These are phyloP conservation scores for Chlorella sp. DNA, from an alignment of 139 green algal genomes.

Conservation along the genomic window DNA sequence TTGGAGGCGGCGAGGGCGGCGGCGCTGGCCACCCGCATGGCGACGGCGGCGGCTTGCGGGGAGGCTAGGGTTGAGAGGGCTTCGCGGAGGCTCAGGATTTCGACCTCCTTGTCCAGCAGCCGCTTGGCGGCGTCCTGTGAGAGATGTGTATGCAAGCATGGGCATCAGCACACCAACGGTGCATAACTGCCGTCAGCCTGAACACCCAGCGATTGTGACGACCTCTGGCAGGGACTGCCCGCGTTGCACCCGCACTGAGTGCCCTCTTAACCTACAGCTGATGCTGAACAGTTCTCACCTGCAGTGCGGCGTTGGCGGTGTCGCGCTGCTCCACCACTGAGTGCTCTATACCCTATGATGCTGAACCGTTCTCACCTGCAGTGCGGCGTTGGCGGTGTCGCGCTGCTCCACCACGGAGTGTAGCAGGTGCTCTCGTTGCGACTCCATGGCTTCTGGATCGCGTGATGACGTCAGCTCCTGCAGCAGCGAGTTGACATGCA, in stretches of 20 bases:
- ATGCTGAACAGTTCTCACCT: conserved; percentile 2
- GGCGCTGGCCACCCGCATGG: not conserved
- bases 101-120: conserved; percentile 16
- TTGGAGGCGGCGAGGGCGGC: not conserved
- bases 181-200: no score
- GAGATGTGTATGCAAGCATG: no score
- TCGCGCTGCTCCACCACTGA: not conserved
- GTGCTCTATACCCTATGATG: not conserved
- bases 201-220: no score
- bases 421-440: not conserved
- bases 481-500: no score
- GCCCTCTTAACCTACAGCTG: not conserved
- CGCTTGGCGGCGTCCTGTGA: conserved; percentile 15
- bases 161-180: no score
- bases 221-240: no score
- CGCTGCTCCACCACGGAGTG: conserved; percentile 14
- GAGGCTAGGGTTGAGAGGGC: not conserved
- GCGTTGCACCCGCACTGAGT: not conserved
- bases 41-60: conserved; percentile 1
- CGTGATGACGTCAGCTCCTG: not conserved
- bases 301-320: conserved; percentile 8
- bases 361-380: conserved; percentile 11
- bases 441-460: not conserved
- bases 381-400: conserved; percentile 17
- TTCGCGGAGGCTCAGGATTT: not conserved